Conservation (phyloP, 345 rosid species). For the Erodium maritimum region DNA sequence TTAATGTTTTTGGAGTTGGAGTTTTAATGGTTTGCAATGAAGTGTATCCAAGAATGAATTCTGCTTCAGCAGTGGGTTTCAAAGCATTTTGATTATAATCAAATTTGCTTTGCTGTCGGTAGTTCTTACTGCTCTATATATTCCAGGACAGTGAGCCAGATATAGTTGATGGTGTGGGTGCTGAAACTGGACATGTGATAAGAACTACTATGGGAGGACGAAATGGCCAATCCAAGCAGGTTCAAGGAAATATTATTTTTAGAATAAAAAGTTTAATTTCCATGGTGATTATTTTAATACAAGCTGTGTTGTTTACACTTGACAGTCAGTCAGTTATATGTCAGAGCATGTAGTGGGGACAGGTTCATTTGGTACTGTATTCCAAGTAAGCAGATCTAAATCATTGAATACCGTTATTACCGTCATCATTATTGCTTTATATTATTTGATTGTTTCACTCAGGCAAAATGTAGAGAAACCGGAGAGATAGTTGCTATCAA, state of each 20-base stretch:
- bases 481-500: constrained; percentile 92
- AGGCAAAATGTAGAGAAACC: constrained; percentile 97
- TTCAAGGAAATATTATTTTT: constrained; percentile 11
- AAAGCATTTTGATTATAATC: constrained; percentile 12
- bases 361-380: constrained; percentile 94
- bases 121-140: constrained; percentile 1
- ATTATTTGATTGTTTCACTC: constrained; percentile 16
- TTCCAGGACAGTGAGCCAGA: constrained; percentile 93
- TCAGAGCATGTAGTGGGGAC: constrained; percentile 94
- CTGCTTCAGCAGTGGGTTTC: neutral
- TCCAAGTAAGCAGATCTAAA: constrained; percentile 50
- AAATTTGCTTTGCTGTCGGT: neutral
- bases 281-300: constrained; percentile 3
- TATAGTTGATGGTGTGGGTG: constrained; percentile 68
- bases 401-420: constrained; percentile 4
- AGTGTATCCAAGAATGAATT: neutral
- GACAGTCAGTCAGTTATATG: constrained; percentile 71
- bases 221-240: constrained; percentile 93
- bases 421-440: neutral
- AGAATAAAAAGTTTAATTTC: neutral
- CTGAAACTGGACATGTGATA: constrained; percentile 88
- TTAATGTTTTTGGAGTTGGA: constrained; percentile 1
- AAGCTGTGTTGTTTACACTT: constrained; percentile 7
- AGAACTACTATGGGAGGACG: constrained; percentile 81
- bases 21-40: neutral